phyloP scores from a whole-genome alignment of 164 flowering plant species.

The Litsea cubeba region DNA sequence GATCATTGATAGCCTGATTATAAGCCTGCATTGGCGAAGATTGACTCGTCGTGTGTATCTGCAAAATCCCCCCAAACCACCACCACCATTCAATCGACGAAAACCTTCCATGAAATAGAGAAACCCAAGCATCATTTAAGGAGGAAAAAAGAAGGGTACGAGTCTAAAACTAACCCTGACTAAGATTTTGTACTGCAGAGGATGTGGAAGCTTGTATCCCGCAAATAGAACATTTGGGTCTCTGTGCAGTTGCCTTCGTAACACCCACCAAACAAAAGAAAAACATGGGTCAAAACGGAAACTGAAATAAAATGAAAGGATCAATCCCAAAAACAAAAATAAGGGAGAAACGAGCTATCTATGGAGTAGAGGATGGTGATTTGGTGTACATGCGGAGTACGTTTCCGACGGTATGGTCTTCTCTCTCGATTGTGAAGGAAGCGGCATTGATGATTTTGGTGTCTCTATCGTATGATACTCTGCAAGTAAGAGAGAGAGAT shows the following conservation, averaged over 20 bases:
- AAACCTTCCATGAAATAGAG: not conserved
- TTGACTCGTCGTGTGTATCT: slow-evolving; percentile 93
- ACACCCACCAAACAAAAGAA: not conserved
- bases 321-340: not conserved
- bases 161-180: slow-evolving; percentile 62
- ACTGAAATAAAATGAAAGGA: not conserved
- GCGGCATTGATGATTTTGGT: slow-evolving; percentile 99
- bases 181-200: slow-evolving; percentile 91
- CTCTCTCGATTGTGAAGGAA: slow-evolving; percentile 87
- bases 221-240: slow-evolving; percentile 87
- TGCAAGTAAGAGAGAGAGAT: slow-evolving; percentile 9
- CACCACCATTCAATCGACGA: not conserved
- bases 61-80: slow-evolving; percentile 11
- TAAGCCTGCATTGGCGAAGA: slow-evolving; percentile 99
- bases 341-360: no score
- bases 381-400: slow-evolving; percentile 72
- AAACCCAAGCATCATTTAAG: not conserved
- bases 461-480: slow-evolving; percentile 97
- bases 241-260: slow-evolving; percentile 83
- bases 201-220: slow-evolving; percentile 98
- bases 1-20: slow-evolving; percentile 90
- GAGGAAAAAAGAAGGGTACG: not conserved
- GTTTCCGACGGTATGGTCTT: slow-evolving; percentile 95
- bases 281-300: not conserved
- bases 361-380: not conserved